These are phyloP conservation scores for Lepiota venenata DNA, from an alignment of 768 basidiomycete genomes.

Conservation along the genomic window DNA sequence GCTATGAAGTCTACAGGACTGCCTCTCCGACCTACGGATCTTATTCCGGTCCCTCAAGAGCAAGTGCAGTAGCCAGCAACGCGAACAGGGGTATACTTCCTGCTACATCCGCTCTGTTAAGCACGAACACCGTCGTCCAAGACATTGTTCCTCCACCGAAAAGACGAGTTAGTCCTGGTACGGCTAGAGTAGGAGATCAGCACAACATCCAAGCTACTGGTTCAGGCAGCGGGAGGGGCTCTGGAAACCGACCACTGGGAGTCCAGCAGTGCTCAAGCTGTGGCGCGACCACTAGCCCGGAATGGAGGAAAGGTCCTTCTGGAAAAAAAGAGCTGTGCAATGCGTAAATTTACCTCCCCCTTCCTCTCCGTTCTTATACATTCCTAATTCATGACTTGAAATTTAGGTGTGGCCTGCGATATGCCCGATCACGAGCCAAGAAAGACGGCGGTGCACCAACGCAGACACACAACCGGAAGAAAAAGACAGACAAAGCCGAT, in stretches of 20 bases:
- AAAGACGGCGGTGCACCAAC: slow-evolving; percentile 64
- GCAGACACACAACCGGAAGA: slow-evolving; percentile 60
- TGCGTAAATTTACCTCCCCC: slow-evolving; percentile 61
- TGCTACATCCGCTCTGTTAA: slow-evolving; percentile 11
- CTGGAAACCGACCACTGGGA: slow-evolving; percentile 63
- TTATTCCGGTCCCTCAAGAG: slow-evolving; percentile 21
- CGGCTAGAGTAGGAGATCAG: slow-evolving; percentile 35
- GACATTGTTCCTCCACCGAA: slow-evolving; percentile 56
- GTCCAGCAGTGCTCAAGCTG: slow-evolving; percentile 76
- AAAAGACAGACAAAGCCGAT: slow-evolving; percentile 36
- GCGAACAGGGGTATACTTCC: slow-evolving; percentile 27
- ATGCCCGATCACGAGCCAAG: slow-evolving; percentile 85
- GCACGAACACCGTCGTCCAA: slow-evolving; percentile 7
- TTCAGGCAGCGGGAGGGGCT: slow-evolving; percentile 40
- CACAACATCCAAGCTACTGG: slow-evolving; percentile 31
- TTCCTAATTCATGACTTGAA: slow-evolving; percentile 8
- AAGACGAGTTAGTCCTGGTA: slow-evolving; percentile 53
- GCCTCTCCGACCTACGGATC: slow-evolving; percentile 27
- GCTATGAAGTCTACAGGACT: slow-evolving; percentile 20
- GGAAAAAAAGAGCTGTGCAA: slow-evolving; percentile 92
- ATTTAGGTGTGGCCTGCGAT: slow-evolving; percentile 76
- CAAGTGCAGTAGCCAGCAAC: slow-evolving; percentile 26
- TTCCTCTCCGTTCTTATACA: slow-evolving; percentile 6
- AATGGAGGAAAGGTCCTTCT: slow-evolving; percentile 90
- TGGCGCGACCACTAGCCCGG: slow-evolving; percentile 77